Evolutionary conservation across 2,329 filamentous ascomycete genomes (phyloP).

Genomic region (Lasiodiplodia gonubiensis): DNA sequence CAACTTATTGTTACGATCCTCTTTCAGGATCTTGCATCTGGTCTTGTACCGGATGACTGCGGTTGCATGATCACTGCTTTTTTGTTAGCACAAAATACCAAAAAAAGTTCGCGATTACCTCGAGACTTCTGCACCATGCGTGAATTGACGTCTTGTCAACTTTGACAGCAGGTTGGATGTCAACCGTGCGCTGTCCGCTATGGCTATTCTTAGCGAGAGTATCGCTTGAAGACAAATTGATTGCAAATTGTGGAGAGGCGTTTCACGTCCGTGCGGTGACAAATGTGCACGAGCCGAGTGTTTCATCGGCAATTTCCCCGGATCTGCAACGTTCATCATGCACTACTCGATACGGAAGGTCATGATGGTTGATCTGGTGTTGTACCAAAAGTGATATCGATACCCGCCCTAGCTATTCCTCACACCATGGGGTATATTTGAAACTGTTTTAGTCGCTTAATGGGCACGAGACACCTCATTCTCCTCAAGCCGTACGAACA

Average conservation of each 20-base stretch:
- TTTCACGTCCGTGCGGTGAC: not conserved
- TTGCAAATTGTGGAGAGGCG: not conserved
- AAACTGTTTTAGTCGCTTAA: not conserved
- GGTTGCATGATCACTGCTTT: not conserved
- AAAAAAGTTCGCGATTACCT: conserved; percentile 1
- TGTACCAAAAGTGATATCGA: not conserved
- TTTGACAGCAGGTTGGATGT: not conserved
- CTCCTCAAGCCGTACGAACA: not conserved
- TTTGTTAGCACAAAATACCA: conserved; percentile 1
- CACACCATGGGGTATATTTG: not conserved
- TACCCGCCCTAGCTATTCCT: not conserved
- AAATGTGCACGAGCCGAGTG: conserved; percentile 2
- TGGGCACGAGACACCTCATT: no score
- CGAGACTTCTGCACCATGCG: not conserved
- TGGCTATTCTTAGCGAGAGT: not conserved
- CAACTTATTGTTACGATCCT: not conserved
- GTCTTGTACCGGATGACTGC: not conserved
- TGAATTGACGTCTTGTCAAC: not conserved
- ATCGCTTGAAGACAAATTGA: not conserved
- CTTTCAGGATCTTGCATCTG: not conserved
- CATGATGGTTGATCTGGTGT: conserved; percentile 2
- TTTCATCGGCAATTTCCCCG: conserved; percentile 4
- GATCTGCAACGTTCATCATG: conserved; percentile 10
- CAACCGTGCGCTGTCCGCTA: not conserved
- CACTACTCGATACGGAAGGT: conserved; percentile 14